phyloP scores from a whole-genome alignment of 257 asterid genomes.

The Parsonsia alboflavescens region DNA sequence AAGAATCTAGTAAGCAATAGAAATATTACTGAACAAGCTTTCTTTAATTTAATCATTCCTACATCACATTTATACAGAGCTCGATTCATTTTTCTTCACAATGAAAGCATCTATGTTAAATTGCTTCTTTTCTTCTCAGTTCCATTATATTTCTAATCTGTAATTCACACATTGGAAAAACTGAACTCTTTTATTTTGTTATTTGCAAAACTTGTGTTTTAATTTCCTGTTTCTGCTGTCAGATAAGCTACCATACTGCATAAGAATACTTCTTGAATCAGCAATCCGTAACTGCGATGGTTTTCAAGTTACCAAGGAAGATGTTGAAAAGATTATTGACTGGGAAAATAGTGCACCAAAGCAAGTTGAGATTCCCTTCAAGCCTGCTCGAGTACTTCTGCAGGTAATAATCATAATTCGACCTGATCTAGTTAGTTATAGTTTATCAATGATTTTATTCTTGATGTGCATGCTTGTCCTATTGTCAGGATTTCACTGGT shows the following conservation, averaged over 20 bases:
- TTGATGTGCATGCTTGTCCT: slow-evolving; percentile 18
- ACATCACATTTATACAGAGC: background rate
- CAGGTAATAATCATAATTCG: slow-evolving; percentile 50
- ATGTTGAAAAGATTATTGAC: slow-evolving; percentile 88
- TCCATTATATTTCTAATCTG: background rate
- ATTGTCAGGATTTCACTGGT: slow-evolving; percentile 85
- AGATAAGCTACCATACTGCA: slow-evolving; percentile 94
- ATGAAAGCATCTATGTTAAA: background rate
- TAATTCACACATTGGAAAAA: background rate
- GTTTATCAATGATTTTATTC: slow-evolving; percentile 5
- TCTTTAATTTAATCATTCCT: no score
- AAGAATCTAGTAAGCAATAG: background rate
- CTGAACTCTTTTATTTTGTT: slow-evolving; percentile 3
- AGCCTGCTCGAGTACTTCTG: slow-evolving; percentile 93
- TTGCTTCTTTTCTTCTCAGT: background rate
- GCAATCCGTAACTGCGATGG: slow-evolving; percentile 95
- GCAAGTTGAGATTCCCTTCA: slow-evolving; percentile 91
- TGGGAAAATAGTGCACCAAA: slow-evolving; percentile 83
- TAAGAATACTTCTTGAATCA: slow-evolving; percentile 86
- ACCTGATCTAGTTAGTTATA: background rate
- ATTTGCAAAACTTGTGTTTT: slow-evolving; percentile 2
- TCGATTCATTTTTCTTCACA: background rate
- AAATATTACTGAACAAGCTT: background rate
- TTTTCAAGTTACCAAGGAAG: slow-evolving; percentile 85
- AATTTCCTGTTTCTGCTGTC: slow-evolving; percentile 18